phyloP scores from a whole-genome alignment of 176 grass and related monocot species.

The Oropetium thomaeum region DNA sequence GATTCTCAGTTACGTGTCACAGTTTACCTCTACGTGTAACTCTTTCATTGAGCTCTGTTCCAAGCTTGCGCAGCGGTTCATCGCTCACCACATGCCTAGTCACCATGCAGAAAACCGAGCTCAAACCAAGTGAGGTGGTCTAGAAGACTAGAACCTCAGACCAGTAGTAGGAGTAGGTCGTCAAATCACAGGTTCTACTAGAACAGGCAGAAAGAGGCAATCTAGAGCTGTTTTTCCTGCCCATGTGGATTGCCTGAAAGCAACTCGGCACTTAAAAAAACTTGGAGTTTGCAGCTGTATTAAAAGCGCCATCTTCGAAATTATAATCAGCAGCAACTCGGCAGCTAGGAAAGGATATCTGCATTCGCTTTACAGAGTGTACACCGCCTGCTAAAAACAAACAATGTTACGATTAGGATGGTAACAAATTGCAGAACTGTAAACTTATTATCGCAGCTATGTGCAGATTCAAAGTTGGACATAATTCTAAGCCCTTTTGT shows the following conservation, averaged over 20 bases:
- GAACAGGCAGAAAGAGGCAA: constrained; percentile 28
- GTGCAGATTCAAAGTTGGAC: no score
- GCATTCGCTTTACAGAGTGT: not conserved
- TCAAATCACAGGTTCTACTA: constrained; percentile 35
- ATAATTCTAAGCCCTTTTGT: no score
- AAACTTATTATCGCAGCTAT: no score
- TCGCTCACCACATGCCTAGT: not conserved
- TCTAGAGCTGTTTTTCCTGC: constrained; percentile 27
- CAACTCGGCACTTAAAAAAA: not conserved
- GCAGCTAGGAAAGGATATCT: not conserved
- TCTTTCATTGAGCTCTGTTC: not conserved
- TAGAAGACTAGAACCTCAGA: constrained; percentile 23
- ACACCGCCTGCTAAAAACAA: not conserved
- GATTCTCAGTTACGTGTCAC: no score
- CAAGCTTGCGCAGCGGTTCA: not conserved
- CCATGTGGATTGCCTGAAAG: constrained; percentile 32
- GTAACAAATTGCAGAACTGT: no score
- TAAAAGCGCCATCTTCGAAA: no score
- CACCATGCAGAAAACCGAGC: not conserved
- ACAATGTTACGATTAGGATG: no score
- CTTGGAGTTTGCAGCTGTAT: constrained; percentile 12
- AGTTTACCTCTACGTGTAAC: no score
- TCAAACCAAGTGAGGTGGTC: constrained; percentile 37
- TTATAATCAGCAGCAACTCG: no score
- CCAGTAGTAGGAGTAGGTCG: constrained; percentile 30